phyloP scores from a whole-genome alignment of 768 basidiomycete species.

The Boletus eberwhitei region DNA sequence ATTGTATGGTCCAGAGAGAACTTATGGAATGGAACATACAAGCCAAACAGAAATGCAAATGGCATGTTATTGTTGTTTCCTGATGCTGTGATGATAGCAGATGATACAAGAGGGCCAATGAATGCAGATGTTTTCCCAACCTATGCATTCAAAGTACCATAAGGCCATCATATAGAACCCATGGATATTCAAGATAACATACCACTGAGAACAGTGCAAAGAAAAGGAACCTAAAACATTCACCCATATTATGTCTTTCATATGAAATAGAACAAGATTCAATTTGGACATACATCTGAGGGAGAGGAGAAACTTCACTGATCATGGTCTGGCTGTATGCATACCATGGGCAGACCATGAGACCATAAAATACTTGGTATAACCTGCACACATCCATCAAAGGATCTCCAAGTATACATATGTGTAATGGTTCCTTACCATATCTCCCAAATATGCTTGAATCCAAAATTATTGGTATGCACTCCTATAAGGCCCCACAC shows the following conservation, averaged over 20 bases:
- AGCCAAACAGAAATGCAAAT: constrained; percentile 66
- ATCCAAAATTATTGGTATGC: constrained; percentile 69
- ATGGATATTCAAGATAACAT: constrained; percentile 9
- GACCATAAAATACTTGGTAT: constrained; percentile 67
- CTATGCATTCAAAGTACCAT: constrained; percentile 32
- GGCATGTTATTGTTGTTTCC: constrained; percentile 72
- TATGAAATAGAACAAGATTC: neutral
- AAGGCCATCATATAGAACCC: neutral
- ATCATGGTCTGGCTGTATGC: constrained; percentile 84
- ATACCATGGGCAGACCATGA: constrained; percentile 79
- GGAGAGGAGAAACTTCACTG: constrained; percentile 68
- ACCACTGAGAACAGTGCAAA: constrained; percentile 75
- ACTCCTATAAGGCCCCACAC: constrained; percentile 79
- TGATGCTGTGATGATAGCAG: constrained; percentile 68
- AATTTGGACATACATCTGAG: constrained; percentile 55
- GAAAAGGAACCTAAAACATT: constrained; percentile 56
- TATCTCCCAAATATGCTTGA: constrained; percentile 82
- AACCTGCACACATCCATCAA: constrained; percentile 38
- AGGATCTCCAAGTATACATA: neutral
- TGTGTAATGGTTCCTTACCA: constrained; percentile 39
- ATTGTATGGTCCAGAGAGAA: neutral
- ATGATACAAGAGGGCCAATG: constrained; percentile 72
- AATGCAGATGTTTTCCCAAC: constrained; percentile 75
- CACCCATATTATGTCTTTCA: neutral
- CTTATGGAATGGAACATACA: constrained; percentile 42